Evolutionary conservation across 192 early-diverging fungal genomes (phyloP).

Genomic region (Backusella liffmaniae): DNA sequence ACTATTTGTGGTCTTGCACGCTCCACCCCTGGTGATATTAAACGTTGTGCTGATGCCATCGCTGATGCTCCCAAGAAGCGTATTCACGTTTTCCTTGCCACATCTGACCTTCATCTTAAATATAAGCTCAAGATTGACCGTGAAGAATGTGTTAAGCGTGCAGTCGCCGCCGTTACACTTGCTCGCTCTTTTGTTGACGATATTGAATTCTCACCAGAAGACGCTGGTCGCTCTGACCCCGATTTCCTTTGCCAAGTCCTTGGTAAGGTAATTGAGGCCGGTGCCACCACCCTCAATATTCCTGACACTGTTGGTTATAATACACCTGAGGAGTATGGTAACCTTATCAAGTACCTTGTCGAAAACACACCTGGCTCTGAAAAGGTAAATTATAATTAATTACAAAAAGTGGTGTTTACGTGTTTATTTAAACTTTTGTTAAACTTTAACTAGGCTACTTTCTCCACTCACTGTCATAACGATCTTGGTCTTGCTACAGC

Average conservation of each 20-base stretch:
- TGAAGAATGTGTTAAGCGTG: slow-evolving; percentile 81
- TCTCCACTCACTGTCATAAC: slow-evolving; percentile 98
- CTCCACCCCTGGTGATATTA: slow-evolving; percentile 81
- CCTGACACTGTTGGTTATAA: slow-evolving; percentile 99
- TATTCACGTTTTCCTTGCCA: slow-evolving; percentile 95
- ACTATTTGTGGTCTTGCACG: slow-evolving; percentile 88
- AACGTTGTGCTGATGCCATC: slow-evolving; percentile 88
- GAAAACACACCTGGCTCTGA: slow-evolving; percentile 70
- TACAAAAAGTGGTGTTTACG: too few species aligned
- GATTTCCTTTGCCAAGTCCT: slow-evolving; percentile 87
- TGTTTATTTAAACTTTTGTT: background rate
- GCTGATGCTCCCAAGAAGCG: slow-evolving; percentile 80
- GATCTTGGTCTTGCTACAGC: slow-evolving; percentile 96
- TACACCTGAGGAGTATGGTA: slow-evolving; percentile 87
- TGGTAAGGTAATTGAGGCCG: slow-evolving; percentile 80
- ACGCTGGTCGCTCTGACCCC: slow-evolving; percentile 88
- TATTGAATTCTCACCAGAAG: slow-evolving; percentile 95
- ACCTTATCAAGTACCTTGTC: slow-evolving; percentile 79
- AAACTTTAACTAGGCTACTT: slow-evolving; percentile 51
- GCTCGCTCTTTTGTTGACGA: slow-evolving; percentile 80
- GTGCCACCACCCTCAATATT: slow-evolving; percentile 94
- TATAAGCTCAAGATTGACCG: slow-evolving; percentile 91
- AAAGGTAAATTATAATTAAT: slow-evolving; percentile 38
- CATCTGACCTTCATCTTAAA: slow-evolving; percentile 94
- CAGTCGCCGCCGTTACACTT: slow-evolving; percentile 75